Percentiles rank a stretch among this genome's conserved stretches.
These are phyloP conservation scores for Monosporozyma aerobia DNA, from an alignment of 805 yeast genomes.

Conservation along the genomic window DNA sequence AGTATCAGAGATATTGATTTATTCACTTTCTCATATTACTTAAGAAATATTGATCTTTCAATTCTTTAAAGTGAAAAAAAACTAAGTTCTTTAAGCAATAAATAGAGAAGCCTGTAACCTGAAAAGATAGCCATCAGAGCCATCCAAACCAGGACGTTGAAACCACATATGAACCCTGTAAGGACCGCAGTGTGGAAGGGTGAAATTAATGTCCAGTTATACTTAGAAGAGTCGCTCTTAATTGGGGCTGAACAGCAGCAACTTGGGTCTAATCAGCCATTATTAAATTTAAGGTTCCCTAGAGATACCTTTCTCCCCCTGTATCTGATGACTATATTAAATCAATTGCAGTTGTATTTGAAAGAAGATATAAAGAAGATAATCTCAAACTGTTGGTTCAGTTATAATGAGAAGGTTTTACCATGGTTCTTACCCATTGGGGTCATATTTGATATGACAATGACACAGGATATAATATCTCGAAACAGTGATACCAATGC, in stretches of 20 bases:
- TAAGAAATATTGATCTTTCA: neutral
- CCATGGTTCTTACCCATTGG: constrained; percentile 78
- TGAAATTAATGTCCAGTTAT: constrained; percentile 36
- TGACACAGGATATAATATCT: neutral
- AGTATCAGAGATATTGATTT: neutral
- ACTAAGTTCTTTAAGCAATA: neutral
- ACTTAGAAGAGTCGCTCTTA: constrained; percentile 16
- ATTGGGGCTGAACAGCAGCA: constrained; percentile 12
- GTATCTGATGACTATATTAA: constrained; percentile 31
- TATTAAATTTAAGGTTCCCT: constrained; percentile 19
- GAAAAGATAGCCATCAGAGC: neutral
- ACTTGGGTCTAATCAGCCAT: constrained; percentile 5
- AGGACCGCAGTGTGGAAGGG: constrained; percentile 47
- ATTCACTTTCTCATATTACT: neutral
- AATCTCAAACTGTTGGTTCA: constrained; percentile 50
- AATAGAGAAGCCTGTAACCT: neutral
- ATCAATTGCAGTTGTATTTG: constrained; percentile 32
- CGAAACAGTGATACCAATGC: neutral
- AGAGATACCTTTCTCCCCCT: constrained; percentile 49
- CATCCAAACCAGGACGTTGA: neutral
- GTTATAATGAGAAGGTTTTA: constrained; percentile 52
- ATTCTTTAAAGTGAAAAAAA: neutral
- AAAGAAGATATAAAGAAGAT: constrained; percentile 21
- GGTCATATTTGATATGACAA: constrained; percentile 41
- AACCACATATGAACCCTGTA: constrained; percentile 19